phyloP scores from a whole-genome alignment of 306 rosid genomes.

The Vigna angularis region DNA sequence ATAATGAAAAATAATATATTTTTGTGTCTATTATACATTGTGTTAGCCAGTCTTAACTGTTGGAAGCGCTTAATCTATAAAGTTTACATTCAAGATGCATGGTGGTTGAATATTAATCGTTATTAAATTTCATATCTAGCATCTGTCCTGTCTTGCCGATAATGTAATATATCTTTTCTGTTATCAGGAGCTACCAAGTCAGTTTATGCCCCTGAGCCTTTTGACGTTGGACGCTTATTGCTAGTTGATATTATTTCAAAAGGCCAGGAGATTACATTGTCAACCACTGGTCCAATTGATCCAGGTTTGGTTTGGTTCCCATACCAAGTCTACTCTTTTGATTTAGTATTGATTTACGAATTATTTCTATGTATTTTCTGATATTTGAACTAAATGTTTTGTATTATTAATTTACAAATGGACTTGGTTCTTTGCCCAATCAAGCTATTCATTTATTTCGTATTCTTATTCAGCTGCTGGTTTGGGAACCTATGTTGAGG shows the following conservation, averaged over 20 bases:
- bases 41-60: background rate
- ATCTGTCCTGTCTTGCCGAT: background rate
- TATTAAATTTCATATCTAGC: constrained; percentile 20
- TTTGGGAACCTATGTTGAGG: constrained; percentile 92
- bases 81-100: background rate
- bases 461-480: constrained; percentile 82
- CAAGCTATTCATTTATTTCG: constrained; percentile 25
- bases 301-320: constrained; percentile 63
- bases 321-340: constrained; percentile 27
- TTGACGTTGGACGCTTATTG: constrained; percentile 80
- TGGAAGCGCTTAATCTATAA: background rate
- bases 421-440: constrained; percentile 10
- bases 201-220: constrained; percentile 89
- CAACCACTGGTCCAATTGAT: constrained; percentile 82
- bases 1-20: too few relatives aligned
- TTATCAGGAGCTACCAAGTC: constrained; percentile 81
- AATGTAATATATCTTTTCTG: constrained; percentile 34
- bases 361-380: constrained; percentile 11
- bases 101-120: constrained; percentile 16
- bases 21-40: background rate
- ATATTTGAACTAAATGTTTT: background rate
- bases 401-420: background rate
- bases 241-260: constrained; percentile 65
- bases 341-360: constrained; percentile 27
- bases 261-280: constrained; percentile 57